Evolutionary conservation across 108 stramenopile species (phyloP), one percentile per base, ranked within the genome.

Genomic region (Cyclotella kingstonii): DNA sequence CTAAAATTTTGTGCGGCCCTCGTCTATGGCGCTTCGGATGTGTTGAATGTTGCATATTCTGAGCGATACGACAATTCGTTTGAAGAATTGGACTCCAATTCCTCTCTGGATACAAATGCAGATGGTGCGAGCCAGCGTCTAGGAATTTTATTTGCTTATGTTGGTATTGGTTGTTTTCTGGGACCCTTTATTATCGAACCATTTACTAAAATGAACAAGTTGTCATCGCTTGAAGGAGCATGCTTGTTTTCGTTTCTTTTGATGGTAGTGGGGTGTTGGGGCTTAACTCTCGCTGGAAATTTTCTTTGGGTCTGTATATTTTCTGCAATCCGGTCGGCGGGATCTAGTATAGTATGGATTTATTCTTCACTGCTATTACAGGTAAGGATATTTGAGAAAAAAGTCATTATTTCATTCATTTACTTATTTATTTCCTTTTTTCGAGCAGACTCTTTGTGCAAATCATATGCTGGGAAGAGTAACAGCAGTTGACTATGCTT

Each of bases 101-200:
- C 39, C 18, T 5, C 18, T 18, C 12, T 8, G 17, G 57, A 39
- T 1, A 38, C 33, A 12, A 19, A 67, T 61, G n/a, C 59, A 11
- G 49, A 58, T 2, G 54, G 51, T 18, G 61, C 56, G 19, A 60
- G 78, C 22, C 35, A 51, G 25, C 70, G 79, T 5, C 44, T 89
- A 40, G 88, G 88, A 18, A 39, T 79, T 0, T 39, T 89, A 22
- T 89, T 86, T 74, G 80, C 65, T 12, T 60, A 47, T 26, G 79
- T 81, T 45, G 88, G 88, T 21, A 21, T 82, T 7, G 88, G 88
- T 11, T 86, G 88, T 45, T 49, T 89, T 17, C 2, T 86, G 8
- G 84, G 84, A 15, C 84, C 88, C 2, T 9, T 86, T 6, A 22
- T 83, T 4, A 29, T 52, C 23, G 83, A 89, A 17, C 48, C 31